phyloP scores from a whole-genome alignment of 2,329 filamentous ascomycete species.

The Diaporthe citrichinensis region DNA sequence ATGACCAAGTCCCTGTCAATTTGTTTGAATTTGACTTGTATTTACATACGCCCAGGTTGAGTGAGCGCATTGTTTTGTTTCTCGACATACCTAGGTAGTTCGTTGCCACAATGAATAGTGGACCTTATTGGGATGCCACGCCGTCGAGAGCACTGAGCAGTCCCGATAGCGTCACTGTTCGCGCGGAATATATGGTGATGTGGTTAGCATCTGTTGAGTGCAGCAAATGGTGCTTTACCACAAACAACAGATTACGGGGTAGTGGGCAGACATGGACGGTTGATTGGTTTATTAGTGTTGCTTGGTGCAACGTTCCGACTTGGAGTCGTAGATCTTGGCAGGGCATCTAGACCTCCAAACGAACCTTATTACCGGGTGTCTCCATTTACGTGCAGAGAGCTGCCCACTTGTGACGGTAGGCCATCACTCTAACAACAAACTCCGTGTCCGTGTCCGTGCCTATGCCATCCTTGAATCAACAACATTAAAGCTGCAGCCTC shows the following conservation, averaged over 20 bases:
- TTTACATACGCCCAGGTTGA: background rate
- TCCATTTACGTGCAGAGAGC: background rate
- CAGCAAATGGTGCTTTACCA: background rate
- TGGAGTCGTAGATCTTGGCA: background rate
- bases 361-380: conserved; percentile 1
- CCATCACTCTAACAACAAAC: background rate
- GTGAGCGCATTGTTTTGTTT: background rate
- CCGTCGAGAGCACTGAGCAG: background rate
- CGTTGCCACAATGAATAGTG: background rate
- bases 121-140: background rate
- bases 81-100: background rate
- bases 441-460: background rate
- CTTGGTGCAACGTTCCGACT: background rate
- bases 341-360: conserved; percentile 14
- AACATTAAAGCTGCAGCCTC: background rate
- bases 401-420: background rate
- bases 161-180: background rate
- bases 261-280: background rate
- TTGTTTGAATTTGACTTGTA: background rate
- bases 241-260: background rate
- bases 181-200: background rate
- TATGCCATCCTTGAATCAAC: background rate
- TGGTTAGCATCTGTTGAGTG: background rate
- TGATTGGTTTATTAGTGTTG: background rate
- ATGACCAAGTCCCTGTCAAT: background rate